Evolutionary conservation across 139 green algal species (phyloP), one percentile per base, ranked within the genome.

Genomic region (Trebouxia sp.): DNA sequence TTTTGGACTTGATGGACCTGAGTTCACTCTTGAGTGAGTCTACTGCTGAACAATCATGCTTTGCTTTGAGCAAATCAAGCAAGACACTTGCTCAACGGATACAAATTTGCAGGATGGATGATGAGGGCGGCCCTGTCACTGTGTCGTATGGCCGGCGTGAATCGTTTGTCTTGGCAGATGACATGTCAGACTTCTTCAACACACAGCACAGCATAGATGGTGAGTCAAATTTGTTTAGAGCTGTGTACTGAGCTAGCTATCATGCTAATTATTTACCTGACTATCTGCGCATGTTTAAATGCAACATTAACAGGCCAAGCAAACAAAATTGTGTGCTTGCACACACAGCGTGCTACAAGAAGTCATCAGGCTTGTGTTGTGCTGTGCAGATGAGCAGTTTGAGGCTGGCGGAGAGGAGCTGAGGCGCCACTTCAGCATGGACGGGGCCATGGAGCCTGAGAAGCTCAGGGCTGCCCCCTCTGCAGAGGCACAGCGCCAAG

Each of bases 171-270:
- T 51, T 84, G 20, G 82, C 83, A 24, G 79, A 87, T 20, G 85
- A 90, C 80, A 81, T 90, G 26, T 90, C 87, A n/a, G 80, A 88
- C 26, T 41, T 90, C 41, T 83, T 86, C 74, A 58, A 77, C 70
- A 80, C 76, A 28, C 77, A 79, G 48, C 72, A 47, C 55, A 75
- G 47, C 43, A 41, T 82, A n/a, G 80, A 82, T 50, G 80, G 81
- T 75, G 56, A 69, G 66, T 47, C 65, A 26, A 17, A 14, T 53
- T 53, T 26, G 47, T 17, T 53, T n/a, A n/a, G n/a, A n/a, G n/a
- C n/a, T n/a, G n/a, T n/a, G n/a, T n/a, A n/a, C n/a, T n/a, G n/a
- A n/a, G n/a, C n/a, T n/a, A n/a, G n/a, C n/a, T n/a, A n/a, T n/a
- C n/a, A n/a, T n/a, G n/a, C n/a, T n/a, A n/a, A n/a, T n/a, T n/a